These are phyloP conservation scores for Asterionellopsis glacialis DNA, from an alignment of 108 stramenopile species.

Conservation along the genomic window DNA sequence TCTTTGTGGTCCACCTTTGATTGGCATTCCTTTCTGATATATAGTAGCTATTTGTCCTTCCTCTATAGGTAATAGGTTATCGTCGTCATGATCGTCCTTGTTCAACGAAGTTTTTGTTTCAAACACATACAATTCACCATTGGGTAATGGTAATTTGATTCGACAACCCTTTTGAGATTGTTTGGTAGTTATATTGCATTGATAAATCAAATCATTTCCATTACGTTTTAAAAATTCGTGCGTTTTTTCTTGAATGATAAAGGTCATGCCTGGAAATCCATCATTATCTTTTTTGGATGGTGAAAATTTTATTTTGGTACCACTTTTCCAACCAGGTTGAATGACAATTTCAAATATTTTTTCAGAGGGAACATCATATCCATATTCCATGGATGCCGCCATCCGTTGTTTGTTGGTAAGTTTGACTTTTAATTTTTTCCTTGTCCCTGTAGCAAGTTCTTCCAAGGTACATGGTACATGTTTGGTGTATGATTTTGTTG, in stretches of 20 bases:
- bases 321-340: conserved; percentile 68
- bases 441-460: conserved; percentile 59
- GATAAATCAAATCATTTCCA: conserved; percentile 60
- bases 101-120: conserved; percentile 7
- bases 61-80: conserved; percentile 14
- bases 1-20: conserved; percentile 47
- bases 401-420: conserved; percentile 8
- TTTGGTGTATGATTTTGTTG: conserved; percentile 20
- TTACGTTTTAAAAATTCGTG: conserved; percentile 51
- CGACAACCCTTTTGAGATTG: conserved; percentile 43
- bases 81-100: neutral
- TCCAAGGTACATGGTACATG: conserved; percentile 51
- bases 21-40: conserved; percentile 63
- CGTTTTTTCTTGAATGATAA: conserved; percentile 61
- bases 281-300: conserved; percentile 7
- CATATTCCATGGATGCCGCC: no score
- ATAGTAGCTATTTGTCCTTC: conserved; percentile 43
- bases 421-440: conserved; percentile 70
- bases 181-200: conserved; percentile 33
- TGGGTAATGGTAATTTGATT: conserved; percentile 49
- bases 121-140: conserved; percentile 51
- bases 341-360: conserved; percentile 55
- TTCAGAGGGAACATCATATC: conserved; percentile 8
- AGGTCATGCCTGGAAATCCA: conserved; percentile 53
- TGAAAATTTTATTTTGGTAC: conserved; percentile 69